Conservation (phyloP, 805 yeast genomes). For the Wickerhamomyces rabaulensis region DNA sequence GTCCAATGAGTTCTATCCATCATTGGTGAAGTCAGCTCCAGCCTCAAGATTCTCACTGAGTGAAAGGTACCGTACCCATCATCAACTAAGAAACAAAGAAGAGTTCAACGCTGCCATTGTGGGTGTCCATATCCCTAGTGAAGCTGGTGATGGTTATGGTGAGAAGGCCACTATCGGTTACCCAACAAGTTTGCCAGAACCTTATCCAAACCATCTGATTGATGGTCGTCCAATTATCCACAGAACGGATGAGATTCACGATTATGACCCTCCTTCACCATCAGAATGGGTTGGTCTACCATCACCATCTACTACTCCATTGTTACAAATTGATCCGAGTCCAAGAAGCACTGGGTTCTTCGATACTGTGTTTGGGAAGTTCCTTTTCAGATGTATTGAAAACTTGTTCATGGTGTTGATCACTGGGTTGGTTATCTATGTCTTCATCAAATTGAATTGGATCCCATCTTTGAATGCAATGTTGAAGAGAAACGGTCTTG, state of each 20-base stretch:
- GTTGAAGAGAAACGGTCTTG: constrained; percentile 28
- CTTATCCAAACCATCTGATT: constrained; percentile 9
- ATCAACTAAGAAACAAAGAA: constrained; percentile 31
- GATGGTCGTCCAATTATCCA: constrained; percentile 12
- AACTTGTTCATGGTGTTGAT: constrained; percentile 33
- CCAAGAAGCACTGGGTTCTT: constrained; percentile 16
- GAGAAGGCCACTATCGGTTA: constrained; percentile 14
- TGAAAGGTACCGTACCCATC: constrained; percentile 38
- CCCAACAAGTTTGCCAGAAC: constrained; percentile 18
- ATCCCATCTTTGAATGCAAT: constrained; percentile 28
- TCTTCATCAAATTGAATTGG: constrained; percentile 26
- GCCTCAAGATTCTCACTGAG: constrained; percentile 49
- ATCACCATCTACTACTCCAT: constrained; percentile 13
- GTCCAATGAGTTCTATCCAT: constrained; percentile 73
- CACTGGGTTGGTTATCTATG: constrained; percentile 20
- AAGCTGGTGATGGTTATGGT: constrained; percentile 6
- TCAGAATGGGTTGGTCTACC: constrained; percentile 16
- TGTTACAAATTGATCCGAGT: constrained; percentile 23
- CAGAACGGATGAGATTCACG: constrained; percentile 10
- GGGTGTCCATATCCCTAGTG: constrained; percentile 41
- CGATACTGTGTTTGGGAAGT: constrained; percentile 23
- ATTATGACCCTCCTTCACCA: constrained; percentile 12
- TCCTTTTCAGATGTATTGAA: constrained; percentile 32
- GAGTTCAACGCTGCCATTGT: constrained; percentile 37
- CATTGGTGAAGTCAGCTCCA: constrained; percentile 77